Percentiles rank a stretch among this genome's conserved stretches.
Evolutionary conservation across 306 rosid genomes (phyloP).

Genomic region (Calophaca sinica): DNA sequence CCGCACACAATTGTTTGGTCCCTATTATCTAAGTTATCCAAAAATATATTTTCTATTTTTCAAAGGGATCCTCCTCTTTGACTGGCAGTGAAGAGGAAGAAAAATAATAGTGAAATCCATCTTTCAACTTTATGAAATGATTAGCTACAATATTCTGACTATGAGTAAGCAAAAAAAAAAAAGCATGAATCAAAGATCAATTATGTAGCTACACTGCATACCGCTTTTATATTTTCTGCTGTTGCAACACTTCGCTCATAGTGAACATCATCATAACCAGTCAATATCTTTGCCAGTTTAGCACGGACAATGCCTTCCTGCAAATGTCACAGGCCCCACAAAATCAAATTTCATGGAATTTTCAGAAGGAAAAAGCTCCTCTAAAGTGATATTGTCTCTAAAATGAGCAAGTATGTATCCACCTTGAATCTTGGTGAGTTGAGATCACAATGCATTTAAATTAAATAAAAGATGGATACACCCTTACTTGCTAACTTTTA

Average conservation of each 20-base stretch:
- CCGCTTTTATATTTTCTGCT: conserved; percentile 78
- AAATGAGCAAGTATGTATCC: conserved; percentile 33
- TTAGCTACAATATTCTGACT: conserved; percentile 21
- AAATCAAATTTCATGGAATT: conserved; percentile 38
- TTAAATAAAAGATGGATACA: conserved; percentile 17
- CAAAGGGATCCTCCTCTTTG: conserved; percentile 15
- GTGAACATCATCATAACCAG: conserved; percentile 80
- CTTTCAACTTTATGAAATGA: conserved; percentile 21
- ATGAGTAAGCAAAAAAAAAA: conserved; percentile 28
- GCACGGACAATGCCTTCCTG: conserved; percentile 95
- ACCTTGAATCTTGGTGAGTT: conserved; percentile 19
- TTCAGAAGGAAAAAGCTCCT: conserved; percentile 31
- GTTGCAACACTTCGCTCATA: conserved; percentile 90
- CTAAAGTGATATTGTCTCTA: conserved; percentile 30
- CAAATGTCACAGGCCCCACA: conserved; percentile 45
- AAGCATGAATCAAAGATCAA: conserved; percentile 14
- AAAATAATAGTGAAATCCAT: conserved; percentile 2
- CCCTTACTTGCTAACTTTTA: conserved; percentile 38
- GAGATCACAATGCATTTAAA: conserved; percentile 2
- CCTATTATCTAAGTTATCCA: conserved; percentile 23
- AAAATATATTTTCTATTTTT: conserved; percentile 29
- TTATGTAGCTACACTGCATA: conserved; percentile 55
- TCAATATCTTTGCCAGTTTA: conserved; percentile 76
- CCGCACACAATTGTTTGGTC: not conserved
- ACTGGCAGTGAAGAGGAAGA: conserved; percentile 35